Percentiles rank a stretch among this genome's conserved stretches.
phyloP scores from a whole-genome alignment of 1,284 basidiomycete species.

The Bjerkandera adusta region DNA sequence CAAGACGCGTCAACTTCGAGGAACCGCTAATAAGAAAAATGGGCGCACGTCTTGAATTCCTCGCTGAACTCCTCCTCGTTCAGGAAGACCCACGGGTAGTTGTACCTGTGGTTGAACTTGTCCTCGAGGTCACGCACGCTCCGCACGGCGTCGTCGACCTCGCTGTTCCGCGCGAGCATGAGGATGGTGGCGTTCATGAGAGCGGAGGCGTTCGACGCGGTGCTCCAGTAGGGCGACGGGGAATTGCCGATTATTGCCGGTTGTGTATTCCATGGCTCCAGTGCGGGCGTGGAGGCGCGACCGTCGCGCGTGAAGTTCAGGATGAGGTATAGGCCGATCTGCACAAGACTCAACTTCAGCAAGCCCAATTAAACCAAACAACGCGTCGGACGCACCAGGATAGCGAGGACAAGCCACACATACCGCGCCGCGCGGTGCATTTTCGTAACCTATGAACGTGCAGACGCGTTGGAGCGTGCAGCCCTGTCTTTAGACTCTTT shows the following conservation, averaged over 20 bases:
- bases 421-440: conserved; percentile 25
- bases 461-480: too few species aligned
- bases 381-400: conserved; percentile 22
- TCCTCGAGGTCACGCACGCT: conserved; percentile 59
- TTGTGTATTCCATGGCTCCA: not conserved
- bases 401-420: conserved; percentile 23
- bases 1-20: too few species aligned
- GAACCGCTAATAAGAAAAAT: too few species aligned
- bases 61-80: conserved; percentile 72
- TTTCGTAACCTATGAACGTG: too few species aligned
- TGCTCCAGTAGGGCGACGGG: conserved; percentile 7
- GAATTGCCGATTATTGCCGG: conserved; percentile 4
- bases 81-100: conserved; percentile 74
- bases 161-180: conserved; percentile 66
- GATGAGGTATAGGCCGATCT: conserved; percentile 36
- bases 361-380: conserved; percentile 12
- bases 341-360: not conserved
- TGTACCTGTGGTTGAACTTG: conserved; percentile 62
- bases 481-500: too few species aligned
- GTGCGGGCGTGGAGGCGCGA: conserved; percentile 22
- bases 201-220: too few species aligned
- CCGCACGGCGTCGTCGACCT: conserved; percentile 58
- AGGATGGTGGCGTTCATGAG: conserved; percentile 35
- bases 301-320: conserved; percentile 35
- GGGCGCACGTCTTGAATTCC: conserved; percentile 64